phyloP scores from a whole-genome alignment of 768 basidiomycete genomes.

The Lentinula detonsa region DNA sequence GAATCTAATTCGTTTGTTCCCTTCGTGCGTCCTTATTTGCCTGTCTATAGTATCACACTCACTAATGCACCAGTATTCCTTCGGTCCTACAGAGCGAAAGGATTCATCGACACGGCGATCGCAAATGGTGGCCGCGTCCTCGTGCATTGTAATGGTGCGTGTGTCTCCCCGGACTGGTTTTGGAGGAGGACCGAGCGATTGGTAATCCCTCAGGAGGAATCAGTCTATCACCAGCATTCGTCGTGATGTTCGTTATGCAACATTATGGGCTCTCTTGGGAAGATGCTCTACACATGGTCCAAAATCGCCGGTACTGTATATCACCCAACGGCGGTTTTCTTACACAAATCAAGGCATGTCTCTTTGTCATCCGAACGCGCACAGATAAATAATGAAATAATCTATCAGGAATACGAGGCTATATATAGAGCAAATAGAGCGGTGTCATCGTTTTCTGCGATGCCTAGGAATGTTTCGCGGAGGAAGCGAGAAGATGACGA shows the following conservation, averaged over 20 bases:
- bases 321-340: constrained; percentile 90
- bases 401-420: constrained; percentile 79
- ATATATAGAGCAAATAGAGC: constrained; percentile 80
- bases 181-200: background rate
- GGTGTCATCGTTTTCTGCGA: constrained; percentile 50
- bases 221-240: constrained; percentile 81
- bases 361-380: background rate
- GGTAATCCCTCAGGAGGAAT: constrained; percentile 58
- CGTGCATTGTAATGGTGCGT: constrained; percentile 83
- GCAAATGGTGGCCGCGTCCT: constrained; percentile 63
- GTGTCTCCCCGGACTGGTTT: constrained; percentile 11
- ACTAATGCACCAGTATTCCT: background rate
- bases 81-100: constrained; percentile 49
- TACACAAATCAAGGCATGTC: constrained; percentile 79
- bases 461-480: constrained; percentile 38
- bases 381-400: background rate
- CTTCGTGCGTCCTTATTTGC: constrained; percentile 45
- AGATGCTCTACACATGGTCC: constrained; percentile 82
- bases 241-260: constrained; percentile 93
- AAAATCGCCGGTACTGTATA: constrained; percentile 90
- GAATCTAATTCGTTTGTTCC: constrained; percentile 88
- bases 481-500: constrained; percentile 79
- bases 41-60: background rate
- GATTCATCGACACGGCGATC: constrained; percentile 70
- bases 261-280: constrained; percentile 78